A percentile compares a stretch with the other conserved stretches of the same genome.
These are phyloP conservation scores for Pichia membranifaciens DNA, from an alignment of 805 yeast species.

Conservation along the genomic window DNA sequence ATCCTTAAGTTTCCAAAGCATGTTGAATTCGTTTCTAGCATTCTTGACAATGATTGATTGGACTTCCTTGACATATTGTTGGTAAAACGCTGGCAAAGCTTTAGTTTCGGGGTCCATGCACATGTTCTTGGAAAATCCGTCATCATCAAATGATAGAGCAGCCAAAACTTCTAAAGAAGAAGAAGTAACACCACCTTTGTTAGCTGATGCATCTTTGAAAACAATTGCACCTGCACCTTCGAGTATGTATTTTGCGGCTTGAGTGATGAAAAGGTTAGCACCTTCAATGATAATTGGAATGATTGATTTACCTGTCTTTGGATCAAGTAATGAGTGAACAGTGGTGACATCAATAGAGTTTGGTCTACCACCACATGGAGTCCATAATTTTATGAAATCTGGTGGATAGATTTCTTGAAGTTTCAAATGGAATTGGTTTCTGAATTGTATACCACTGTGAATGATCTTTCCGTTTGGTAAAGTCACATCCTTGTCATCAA, in stretches of 20 bases:
- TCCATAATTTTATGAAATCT: slow-evolving; percentile 72
- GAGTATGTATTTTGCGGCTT: slow-evolving; percentile 79
- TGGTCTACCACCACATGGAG: slow-evolving; percentile 99
- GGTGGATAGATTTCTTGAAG: slow-evolving; percentile 53
- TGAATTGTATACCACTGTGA: slow-evolving; percentile 79
- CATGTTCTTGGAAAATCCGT: slow-evolving; percentile 73
- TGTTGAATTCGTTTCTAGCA: slow-evolving; percentile 80
- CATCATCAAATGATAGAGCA: slow-evolving; percentile 85
- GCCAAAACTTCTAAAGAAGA: slow-evolving; percentile 94
- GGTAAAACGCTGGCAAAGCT: slow-evolving; percentile 65
- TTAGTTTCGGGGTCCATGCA: slow-evolving; percentile 55
- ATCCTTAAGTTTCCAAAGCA: slow-evolving; percentile 73
- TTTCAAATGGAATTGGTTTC: slow-evolving; percentile 84
- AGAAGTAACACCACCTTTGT: slow-evolving; percentile 98
- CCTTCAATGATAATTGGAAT: slow-evolving; percentile 94
- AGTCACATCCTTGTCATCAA: slow-evolving; percentile 74
- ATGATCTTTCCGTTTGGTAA: slow-evolving; percentile 75
- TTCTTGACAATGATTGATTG: slow-evolving; percentile 70
- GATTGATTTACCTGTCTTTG: slow-evolving; percentile 65
- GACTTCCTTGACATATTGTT: slow-evolving; percentile 77
- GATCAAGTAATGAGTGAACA: slow-evolving; percentile 64
- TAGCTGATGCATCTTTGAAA: slow-evolving; percentile 94
- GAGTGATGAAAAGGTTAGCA: slow-evolving; percentile 92
- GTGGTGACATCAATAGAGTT: slow-evolving; percentile 87
- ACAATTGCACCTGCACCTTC: slow-evolving; percentile 84